Conservation (phyloP, 78 protist species). For the Dictyostelium discoideum region DNA sequence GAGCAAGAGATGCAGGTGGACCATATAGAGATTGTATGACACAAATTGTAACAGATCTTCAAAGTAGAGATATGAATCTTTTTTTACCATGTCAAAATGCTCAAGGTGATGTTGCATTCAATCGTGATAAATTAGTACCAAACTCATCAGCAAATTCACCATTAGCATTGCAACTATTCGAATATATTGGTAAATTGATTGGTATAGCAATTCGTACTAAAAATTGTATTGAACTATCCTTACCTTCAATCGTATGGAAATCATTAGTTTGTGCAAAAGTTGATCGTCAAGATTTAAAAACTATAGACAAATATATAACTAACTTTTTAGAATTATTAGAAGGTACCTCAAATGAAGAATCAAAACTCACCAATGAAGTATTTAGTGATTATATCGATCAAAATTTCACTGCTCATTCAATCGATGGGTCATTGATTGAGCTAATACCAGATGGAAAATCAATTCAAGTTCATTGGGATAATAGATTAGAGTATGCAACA, state of each 20-base stretch:
- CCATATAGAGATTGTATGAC: constrained; percentile 82
- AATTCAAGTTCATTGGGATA: constrained; percentile 54
- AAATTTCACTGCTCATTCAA: constrained; percentile 51
- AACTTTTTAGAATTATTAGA: constrained; percentile 51
- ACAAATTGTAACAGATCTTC: constrained; percentile 55
- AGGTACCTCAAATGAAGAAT: neutral
- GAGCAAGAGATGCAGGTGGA: constrained; percentile 88
- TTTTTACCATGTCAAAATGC: constrained; percentile 84
- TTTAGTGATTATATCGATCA: constrained; percentile 53
- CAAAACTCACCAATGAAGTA: constrained; percentile 1
- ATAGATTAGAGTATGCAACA: constrained; percentile 66
- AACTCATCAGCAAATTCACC: constrained; percentile 70
- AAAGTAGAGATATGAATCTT: constrained; percentile 48
- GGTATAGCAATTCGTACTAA: constrained; percentile 82
- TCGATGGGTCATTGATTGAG: constrained; percentile 27
- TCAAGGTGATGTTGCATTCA: constrained; percentile 81
- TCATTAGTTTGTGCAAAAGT: constrained; percentile 35
- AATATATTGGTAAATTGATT: constrained; percentile 78
- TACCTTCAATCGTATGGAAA: constrained; percentile 83
- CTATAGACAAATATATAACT: constrained; percentile 51
- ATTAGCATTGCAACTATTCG: constrained; percentile 38
- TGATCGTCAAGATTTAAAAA: constrained; percentile 71
- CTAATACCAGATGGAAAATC: constrained; percentile 43
- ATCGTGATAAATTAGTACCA: constrained; percentile 83
- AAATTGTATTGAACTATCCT: constrained; percentile 65